Evolutionary conservation across 768 basidiomycete species (phyloP), one percentile per base, ranked within the genome.

Genomic region (Pholiota molesta): DNA sequence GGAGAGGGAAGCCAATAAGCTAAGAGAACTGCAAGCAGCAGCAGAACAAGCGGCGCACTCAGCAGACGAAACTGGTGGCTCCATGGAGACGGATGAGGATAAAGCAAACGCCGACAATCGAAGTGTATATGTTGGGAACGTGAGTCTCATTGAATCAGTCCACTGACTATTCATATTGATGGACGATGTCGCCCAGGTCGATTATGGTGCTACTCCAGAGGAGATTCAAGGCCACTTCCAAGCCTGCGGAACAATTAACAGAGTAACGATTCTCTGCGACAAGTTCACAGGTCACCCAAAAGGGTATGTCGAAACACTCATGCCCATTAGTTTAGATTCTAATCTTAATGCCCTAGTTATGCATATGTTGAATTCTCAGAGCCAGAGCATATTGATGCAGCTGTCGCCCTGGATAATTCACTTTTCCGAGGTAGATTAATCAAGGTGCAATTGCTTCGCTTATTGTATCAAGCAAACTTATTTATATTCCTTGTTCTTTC

Each of bases 261-360:
- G 97, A 69, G 95, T 99, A 45, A 99, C 97, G 0, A 99, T 99
- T 71, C 88, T 99, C 29, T 99, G 97, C 76, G 97, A 99, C 85
- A 99, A 99, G 79, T 99, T 97, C 77, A 99, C 97, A 23, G 97
- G 97, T 52, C 96, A 98, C 78, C 97, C 97, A 52, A 98, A 98
- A 86, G 97, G 97, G 95, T 95, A 66, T 55, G 66, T 3, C 8
- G 31, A 14, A 14, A 44, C 9, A 49, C 58, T 35, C 60, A 59
- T 62, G n/a, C 52, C 49, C 44, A 28, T 3, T 52, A 45, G 28
- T 23, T 23, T 26, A n/a, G 58, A 54, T 51, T 44, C 47, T 61
- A 31, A 59, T 60, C 21, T 14, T 13, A 58, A 53, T 52, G 9
- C 37, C 28, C 68, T 52, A 98, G 96, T 55, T 99, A 92, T 79